These are phyloP conservation scores for Fusarium transvaalense DNA, from an alignment of 2,329 filamentous ascomycete species.

Conservation along the genomic window DNA sequence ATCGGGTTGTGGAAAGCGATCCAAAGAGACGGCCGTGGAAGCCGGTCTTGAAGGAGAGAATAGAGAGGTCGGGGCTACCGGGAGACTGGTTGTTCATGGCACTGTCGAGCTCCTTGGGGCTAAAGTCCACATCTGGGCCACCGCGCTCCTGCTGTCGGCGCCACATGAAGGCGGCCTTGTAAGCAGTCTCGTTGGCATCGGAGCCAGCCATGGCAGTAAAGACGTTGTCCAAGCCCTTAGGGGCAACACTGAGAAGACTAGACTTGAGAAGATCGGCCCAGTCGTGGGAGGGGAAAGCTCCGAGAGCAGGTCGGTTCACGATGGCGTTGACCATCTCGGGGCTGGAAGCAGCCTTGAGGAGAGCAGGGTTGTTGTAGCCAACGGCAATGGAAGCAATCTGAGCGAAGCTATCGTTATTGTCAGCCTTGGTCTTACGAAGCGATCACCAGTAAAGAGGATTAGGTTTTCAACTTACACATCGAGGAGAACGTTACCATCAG, in stretches of 20 bases:
- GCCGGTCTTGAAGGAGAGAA: conserved; percentile 87
- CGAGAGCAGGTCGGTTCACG: conserved; percentile 89
- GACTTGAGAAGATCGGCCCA: conserved; percentile 85
- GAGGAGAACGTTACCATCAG: conserved; percentile 78
- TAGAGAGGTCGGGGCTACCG: conserved; percentile 81
- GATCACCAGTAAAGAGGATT: neutral
- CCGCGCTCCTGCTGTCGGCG: conserved; percentile 84
- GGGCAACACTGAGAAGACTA: conserved; percentile 84
- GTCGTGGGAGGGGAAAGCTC: conserved; percentile 89
- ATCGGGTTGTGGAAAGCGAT: conserved; percentile 87
- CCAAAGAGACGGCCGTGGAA: conserved; percentile 95
- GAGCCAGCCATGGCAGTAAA: conserved; percentile 92
- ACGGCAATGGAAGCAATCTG: conserved; percentile 94
- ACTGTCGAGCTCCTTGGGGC: conserved; percentile 77
- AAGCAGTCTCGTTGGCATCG: conserved; percentile 93
- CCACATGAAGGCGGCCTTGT: conserved; percentile 97
- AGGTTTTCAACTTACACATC: conserved; percentile 69
- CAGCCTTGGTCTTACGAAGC: neutral
- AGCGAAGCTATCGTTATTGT: conserved; percentile 71
- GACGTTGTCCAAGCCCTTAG: conserved; percentile 86
- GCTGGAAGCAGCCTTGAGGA: conserved; percentile 77
- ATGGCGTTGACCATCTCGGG: conserved; percentile 84
- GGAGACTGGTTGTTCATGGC: conserved; percentile 85
- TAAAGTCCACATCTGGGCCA: conserved; percentile 82
- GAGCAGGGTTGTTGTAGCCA: conserved; percentile 89